Evolutionary conservation across 2,329 filamentous ascomycete genomes (phyloP).

Genomic region (Trichoderma citrinoviride): DNA sequence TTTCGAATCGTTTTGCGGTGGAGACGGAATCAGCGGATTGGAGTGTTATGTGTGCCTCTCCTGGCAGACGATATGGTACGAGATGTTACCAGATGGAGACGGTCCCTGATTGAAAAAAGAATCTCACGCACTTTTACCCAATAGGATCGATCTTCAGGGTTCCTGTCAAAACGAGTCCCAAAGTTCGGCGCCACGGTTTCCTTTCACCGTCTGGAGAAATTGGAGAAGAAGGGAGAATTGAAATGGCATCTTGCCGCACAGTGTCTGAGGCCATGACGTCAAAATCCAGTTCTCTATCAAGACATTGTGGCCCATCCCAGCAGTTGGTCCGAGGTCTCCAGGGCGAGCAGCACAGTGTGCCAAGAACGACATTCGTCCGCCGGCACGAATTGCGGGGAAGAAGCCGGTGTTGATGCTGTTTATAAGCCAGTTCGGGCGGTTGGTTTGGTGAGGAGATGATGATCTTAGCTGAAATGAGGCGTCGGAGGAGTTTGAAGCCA

Average conservation of each 20-base stretch:
- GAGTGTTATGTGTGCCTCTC: background rate
- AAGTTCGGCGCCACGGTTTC: background rate
- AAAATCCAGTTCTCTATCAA: background rate
- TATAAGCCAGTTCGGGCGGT: conserved; percentile 1
- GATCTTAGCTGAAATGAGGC: conserved; percentile 3
- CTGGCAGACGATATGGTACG: background rate
- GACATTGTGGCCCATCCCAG: background rate
- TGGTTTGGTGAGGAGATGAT: background rate
- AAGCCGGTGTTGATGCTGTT: background rate
- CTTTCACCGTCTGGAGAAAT: background rate
- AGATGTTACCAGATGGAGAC: background rate
- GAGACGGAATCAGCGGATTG: conserved; percentile 8
- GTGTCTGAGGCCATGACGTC: conserved; percentile 9
- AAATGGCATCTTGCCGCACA: background rate
- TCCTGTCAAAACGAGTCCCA: conserved; percentile 2
- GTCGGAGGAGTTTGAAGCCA: background rate
- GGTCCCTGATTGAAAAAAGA: background rate
- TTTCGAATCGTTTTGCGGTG: conserved; percentile 9
- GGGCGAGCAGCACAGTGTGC: background rate
- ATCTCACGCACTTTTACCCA: background rate
- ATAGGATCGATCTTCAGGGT: conserved; percentile 9
- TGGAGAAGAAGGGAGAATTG: too few species aligned
- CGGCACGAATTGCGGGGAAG: background rate
- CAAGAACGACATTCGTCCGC: background rate
- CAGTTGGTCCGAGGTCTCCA: background rate